A percentile compares a stretch with the other conserved stretches of the same genome.
Evolutionary conservation across 257 asterid species (phyloP).

Genomic region (Cynanchum wilfordii): DNA sequence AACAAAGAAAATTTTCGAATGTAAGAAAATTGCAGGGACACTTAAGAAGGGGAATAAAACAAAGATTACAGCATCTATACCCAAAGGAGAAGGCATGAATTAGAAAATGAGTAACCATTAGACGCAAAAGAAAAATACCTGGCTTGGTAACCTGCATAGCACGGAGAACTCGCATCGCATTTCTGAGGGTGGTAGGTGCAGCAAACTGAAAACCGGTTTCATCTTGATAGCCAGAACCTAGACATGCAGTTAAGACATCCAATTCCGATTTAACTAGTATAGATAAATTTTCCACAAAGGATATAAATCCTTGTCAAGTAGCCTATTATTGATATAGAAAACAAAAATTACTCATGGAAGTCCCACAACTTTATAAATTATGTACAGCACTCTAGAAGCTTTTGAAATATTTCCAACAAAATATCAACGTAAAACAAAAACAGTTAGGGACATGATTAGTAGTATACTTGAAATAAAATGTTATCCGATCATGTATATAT

Average conservation of each 20-base stretch:
- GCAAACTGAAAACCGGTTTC: conserved; percentile 61
- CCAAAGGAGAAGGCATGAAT: neutral
- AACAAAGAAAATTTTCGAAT: conserved; percentile 23
- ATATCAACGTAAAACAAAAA: neutral
- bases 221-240: conserved; percentile 46
- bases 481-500: no score
- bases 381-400: neutral
- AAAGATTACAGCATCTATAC: neutral
- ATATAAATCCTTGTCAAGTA: neutral
- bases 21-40: conserved; percentile 23
- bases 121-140: conserved; percentile 42
- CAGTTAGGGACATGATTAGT: neutral
- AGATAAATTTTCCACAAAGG: neutral
- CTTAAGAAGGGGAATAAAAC: neutral
- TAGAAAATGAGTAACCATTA: neutral
- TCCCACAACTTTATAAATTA: neutral
- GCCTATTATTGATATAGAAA: neutral
- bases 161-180: conserved; percentile 86
- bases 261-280: neutral
- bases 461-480: no score
- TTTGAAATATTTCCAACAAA: neutral
- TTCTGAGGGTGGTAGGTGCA: conserved; percentile 89
- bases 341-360: neutral
- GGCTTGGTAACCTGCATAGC: conserved; percentile 98
- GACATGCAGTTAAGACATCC: conserved; percentile 10